Percentiles rank a stretch among this genome's conserved stretches.
These are phyloP conservation scores for Penicillium salamii DNA, from an alignment of 495 filamentous ascomycete genomes.

Conservation along the genomic window DNA sequence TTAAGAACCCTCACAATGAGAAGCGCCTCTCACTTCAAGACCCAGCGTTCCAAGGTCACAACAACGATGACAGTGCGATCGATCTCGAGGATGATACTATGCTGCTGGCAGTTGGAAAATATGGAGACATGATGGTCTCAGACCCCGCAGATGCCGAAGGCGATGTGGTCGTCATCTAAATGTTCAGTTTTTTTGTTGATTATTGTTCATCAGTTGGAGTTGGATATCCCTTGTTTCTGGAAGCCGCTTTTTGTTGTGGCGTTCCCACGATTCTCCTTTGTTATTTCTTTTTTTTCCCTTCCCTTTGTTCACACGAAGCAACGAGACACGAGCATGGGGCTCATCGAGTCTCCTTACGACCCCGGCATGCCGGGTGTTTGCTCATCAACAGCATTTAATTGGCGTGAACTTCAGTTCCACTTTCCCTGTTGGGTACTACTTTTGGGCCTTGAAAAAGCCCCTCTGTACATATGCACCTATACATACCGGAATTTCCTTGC, in stretches of 20 bases:
- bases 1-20: slow-evolving; percentile 15
- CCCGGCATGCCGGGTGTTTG: slow-evolving; percentile 6
- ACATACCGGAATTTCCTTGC: no score
- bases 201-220: slow-evolving; percentile 21
- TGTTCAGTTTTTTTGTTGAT: slow-evolving; percentile 14
- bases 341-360: slow-evolving; percentile 10
- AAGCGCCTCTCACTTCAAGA: slow-evolving; percentile 29
- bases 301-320: slow-evolving; percentile 23
- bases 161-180: slow-evolving; percentile 48
- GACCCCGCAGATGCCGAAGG: slow-evolving; percentile 48
- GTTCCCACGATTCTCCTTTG: slow-evolving; percentile 19
- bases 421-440: slow-evolving; percentile 11
- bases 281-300: slow-evolving; percentile 4
- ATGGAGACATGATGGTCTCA: slow-evolving; percentile 48
- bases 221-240: slow-evolving; percentile 19
- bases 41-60: slow-evolving; percentile 32
- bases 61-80: slow-evolving; percentile 49
- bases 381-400: slow-evolving; percentile 28
- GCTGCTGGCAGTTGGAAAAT: slow-evolving; percentile 48
- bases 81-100: slow-evolving; percentile 47
- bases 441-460: slow-evolving; percentile 8
- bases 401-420: slow-evolving; percentile 19
- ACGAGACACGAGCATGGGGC: slow-evolving; percentile 29
- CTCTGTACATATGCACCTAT: slow-evolving; percentile 26
- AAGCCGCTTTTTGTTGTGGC: slow-evolving; percentile 17